Base-by-base conservation (phyloP, 169 alveolate species). In the Plasmodium relictum region DNA sequence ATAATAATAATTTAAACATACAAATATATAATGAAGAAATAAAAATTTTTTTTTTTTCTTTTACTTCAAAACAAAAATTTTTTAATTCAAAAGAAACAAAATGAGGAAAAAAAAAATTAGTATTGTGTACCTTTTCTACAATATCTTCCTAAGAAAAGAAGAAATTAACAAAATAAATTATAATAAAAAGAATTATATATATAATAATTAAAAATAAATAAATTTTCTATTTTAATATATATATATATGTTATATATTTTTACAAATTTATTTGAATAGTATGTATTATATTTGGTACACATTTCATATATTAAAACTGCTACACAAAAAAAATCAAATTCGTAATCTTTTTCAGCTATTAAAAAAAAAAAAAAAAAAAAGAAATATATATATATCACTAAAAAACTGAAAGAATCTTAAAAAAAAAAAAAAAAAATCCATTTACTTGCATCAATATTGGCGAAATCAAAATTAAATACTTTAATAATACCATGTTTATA, bases 61-160 rank as follows among this genome's bases (percentile, higher is more conserved):
- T 71, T 80, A 80, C 90, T 58, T 80, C 90, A 71, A 66, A 80
- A 56, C 90, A 80, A 42, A 80, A 80, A 48, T 80, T 80, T 45
- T 80, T 80, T 61, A 80, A 56, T 71, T 80, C 90, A 12, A 66
- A 80, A 61, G 90, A 80, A 2, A 80, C 90, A 80, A 80, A 80
- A 58, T 80, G 90, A 20, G 90, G 90, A 73, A 80, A 80, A 22
- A 68, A 66, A 22, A 80, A 80, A 58, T 45, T 59, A 20, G 90
- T 80, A 54, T 56, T 80, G 41, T 80, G 69, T n/a, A 80, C 66
- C 50, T 50, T 42, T 41, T 80, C 85, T 12, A 37, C 54, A 37
- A 80, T 58, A 20, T 69, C 85, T 42, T 80, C 83, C 90, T 80
- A 74, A 10, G 45, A 18, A 59, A 8, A n/a, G 48, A 9, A n/a